These are phyloP conservation scores for Zelonia costaricensis DNA, from an alignment of 208 protist genomes.

Conservation along the genomic window DNA sequence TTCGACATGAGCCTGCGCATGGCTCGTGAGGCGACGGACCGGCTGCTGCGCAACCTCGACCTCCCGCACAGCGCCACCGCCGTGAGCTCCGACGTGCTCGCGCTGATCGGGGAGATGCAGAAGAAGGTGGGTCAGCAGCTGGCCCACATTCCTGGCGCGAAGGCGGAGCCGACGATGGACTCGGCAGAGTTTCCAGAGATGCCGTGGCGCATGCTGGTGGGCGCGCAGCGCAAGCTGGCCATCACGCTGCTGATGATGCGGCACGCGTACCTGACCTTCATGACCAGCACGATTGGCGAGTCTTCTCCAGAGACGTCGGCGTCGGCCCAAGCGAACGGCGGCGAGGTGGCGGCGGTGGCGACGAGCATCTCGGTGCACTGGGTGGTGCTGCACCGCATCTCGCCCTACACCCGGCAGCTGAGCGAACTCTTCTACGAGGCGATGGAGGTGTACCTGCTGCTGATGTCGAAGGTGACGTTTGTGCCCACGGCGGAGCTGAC, in stretches of 20 bases:
- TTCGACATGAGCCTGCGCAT: constrained; percentile 76
- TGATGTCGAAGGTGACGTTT: constrained; percentile 59
- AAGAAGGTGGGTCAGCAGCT: constrained; percentile 57
- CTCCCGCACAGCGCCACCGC: constrained; percentile 71
- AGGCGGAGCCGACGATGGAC: constrained; percentile 74
- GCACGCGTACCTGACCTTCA: constrained; percentile 81
- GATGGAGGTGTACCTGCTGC: constrained; percentile 76
- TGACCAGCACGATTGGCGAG: constrained; percentile 61
- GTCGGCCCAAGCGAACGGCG: constrained; percentile 19
- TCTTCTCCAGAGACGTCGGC: no score
- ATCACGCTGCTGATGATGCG: constrained; percentile 81
- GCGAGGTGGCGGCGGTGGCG: constrained; percentile 16
- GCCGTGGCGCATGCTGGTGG: constrained; percentile 61
- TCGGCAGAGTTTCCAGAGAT: constrained; percentile 76
- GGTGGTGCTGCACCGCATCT: constrained; percentile 82
- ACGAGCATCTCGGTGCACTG: constrained; percentile 77
- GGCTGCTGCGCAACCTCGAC: constrained; percentile 82
- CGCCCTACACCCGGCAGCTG: constrained; percentile 60
- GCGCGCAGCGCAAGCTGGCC: constrained; percentile 59
- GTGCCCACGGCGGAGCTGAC: constrained; percentile 77
- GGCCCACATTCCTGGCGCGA: constrained; percentile 49
- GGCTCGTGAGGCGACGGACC: constrained; percentile 62
- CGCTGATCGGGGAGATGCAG: constrained; percentile 60
- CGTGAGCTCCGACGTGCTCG: constrained; percentile 44
- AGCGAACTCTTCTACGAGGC: constrained; percentile 72